Evolutionary conservation across 164 flowering plant species (phyloP).

Genomic region (Tetracentron sinense): DNA sequence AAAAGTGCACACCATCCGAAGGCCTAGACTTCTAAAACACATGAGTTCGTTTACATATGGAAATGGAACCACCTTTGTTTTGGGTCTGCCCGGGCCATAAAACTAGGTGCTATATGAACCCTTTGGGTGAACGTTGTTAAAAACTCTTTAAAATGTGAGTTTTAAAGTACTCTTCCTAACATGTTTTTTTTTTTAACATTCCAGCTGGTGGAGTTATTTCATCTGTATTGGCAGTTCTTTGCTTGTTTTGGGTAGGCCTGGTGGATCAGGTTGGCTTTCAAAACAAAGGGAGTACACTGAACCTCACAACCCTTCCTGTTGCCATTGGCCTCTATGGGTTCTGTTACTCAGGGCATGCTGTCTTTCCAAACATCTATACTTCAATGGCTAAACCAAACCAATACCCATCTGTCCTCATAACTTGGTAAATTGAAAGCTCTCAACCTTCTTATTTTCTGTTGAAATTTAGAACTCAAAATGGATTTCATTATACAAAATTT

Average conservation of each 20-base stretch:
- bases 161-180: no score
- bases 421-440: slow-evolving; percentile 38
- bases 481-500: no score
- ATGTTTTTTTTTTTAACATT: slow-evolving; percentile 5
- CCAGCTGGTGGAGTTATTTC: slow-evolving; percentile 97
- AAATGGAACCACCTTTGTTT: no score
- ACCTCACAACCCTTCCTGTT: slow-evolving; percentile 76
- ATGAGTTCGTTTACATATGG: no score
- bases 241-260: slow-evolving; percentile 86
- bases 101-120: no score
- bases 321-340: slow-evolving; percentile 93
- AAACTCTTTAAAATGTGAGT: no score
- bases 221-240: slow-evolving; percentile 65
- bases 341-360: slow-evolving; percentile 98
- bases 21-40: background rate
- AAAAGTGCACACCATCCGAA: no score
- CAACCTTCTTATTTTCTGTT: background rate
- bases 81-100: no score
- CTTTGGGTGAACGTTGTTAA: no score
- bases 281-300: slow-evolving; percentile 47
- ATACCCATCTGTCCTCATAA: slow-evolving; percentile 63
- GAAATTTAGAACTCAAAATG: background rate
- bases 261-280: slow-evolving; percentile 70
- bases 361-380: slow-evolving; percentile 91
- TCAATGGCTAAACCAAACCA: slow-evolving; percentile 82